These are phyloP conservation scores for Sarcocystis neurona DNA, from an alignment of 169 alveolate species.

Conservation along the genomic window DNA sequence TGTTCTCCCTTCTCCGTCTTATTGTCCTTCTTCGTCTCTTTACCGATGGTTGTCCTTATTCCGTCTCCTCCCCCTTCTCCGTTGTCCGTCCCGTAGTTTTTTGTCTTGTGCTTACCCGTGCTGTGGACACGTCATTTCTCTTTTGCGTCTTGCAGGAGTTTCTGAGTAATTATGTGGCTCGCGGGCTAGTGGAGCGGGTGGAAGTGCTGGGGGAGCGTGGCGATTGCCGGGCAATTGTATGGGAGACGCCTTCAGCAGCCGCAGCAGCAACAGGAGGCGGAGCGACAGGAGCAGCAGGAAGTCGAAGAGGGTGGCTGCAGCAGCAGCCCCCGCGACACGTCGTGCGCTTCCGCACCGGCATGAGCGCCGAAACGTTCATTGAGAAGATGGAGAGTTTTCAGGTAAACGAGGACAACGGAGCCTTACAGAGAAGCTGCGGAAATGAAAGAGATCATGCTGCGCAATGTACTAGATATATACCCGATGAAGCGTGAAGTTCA, in stretches of 20 bases:
- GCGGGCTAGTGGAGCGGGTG: conserved; percentile 56
- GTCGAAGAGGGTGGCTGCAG: not conserved
- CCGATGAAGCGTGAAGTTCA: too few species aligned
- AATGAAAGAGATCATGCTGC: too few species aligned
- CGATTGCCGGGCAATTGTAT: conserved; percentile 53
- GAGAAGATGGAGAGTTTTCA: conserved; percentile 61
- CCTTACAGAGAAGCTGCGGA: too few species aligned
- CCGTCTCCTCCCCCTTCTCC: too few species aligned
- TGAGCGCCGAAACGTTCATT: conserved; percentile 59
- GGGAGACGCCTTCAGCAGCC: conserved; percentile 48
- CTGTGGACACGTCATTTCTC: too few species aligned
- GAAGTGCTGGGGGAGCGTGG: conserved; percentile 61
- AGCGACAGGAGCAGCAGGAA: not conserved
- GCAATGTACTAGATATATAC: too few species aligned
- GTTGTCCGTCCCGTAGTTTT: too few species aligned
- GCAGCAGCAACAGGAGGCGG: conserved; percentile 26
- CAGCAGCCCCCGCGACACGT: conserved; percentile 42
- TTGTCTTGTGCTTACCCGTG: too few species aligned
- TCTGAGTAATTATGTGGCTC: conserved; percentile 49
- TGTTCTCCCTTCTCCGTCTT: too few species aligned
- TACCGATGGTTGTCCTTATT: too few species aligned
- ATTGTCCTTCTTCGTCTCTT: too few species aligned
- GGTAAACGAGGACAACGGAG: not conserved
- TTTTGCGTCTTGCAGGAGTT: conserved; percentile 44
- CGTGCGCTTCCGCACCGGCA: conserved; percentile 59